A percentile compares a stretch with the other conserved stretches of the same genome.
These are phyloP conservation scores for Colletotrichum orchidophilum DNA, from an alignment of 2,329 filamentous ascomycete species.

Conservation along the genomic window DNA sequence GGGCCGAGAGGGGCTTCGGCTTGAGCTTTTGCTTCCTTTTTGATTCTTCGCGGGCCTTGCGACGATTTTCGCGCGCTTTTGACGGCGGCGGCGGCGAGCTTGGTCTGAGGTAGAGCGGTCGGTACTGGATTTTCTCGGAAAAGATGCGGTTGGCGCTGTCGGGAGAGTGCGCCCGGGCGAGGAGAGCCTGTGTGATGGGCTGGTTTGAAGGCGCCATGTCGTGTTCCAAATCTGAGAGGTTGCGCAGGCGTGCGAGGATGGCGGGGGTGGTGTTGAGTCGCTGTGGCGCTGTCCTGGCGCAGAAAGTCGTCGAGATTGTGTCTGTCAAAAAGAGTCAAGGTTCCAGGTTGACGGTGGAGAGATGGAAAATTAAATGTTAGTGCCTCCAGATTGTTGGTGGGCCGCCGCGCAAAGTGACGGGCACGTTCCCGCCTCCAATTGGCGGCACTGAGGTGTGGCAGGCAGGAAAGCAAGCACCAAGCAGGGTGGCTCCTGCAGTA, in stretches of 20 bases:
- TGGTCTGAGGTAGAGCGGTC: slow-evolving; percentile 81
- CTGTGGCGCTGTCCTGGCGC: background rate
- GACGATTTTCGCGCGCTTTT: slow-evolving; percentile 66
- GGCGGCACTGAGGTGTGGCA: background rate
- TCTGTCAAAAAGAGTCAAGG: background rate
- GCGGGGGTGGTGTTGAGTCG: background rate
- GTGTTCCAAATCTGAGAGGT: background rate
- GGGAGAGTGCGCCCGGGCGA: slow-evolving; percentile 82
- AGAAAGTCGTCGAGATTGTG: background rate
- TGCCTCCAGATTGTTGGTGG: slow-evolving; percentile 28
- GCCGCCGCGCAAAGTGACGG: background rate
- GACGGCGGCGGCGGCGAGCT: slow-evolving; percentile 71
- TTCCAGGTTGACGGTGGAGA: background rate
- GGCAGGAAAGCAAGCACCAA: background rate
- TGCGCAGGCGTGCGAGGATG: background rate
- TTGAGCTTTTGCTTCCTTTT: slow-evolving; percentile 58
- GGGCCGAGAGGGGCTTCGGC: slow-evolving; percentile 79
- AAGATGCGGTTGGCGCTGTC: slow-evolving; percentile 77
- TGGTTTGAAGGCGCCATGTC: slow-evolving; percentile 47
- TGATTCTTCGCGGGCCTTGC: slow-evolving; percentile 57
- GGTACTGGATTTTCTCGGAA: slow-evolving; percentile 83
- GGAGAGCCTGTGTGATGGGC: slow-evolving; percentile 68
- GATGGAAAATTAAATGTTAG: slow-evolving; percentile 35
- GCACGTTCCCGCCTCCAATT: background rate
- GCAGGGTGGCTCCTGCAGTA: slow-evolving; percentile 9